These are phyloP conservation scores for Botrytis medusae DNA, from an alignment of 2,329 filamentous ascomycete genomes.

Conservation along the genomic window DNA sequence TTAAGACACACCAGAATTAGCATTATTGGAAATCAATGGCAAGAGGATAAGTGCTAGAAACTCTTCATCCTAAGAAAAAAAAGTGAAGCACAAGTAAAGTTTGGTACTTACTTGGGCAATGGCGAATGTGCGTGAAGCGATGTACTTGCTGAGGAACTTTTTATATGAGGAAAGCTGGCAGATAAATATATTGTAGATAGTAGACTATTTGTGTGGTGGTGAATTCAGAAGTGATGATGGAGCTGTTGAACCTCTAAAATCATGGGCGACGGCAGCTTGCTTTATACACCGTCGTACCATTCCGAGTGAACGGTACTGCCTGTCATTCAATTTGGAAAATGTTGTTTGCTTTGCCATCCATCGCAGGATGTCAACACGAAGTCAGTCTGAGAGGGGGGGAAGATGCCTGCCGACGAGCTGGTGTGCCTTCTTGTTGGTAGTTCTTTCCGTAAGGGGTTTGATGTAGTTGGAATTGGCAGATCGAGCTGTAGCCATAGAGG, in stretches of 20 bases:
- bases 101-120: slow-evolving; percentile 17
- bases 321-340: slow-evolving; percentile 34
- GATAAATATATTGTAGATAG: slow-evolving; percentile 12
- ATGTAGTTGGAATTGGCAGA: slow-evolving; percentile 29
- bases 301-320: slow-evolving; percentile 36
- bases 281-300: slow-evolving; percentile 40
- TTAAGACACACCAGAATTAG: slow-evolving; percentile 4
- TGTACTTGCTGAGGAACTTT: background rate
- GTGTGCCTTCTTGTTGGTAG: slow-evolving; percentile 34
- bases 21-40: background rate
- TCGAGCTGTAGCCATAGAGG: slow-evolving; percentile 30
- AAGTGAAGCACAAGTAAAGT: background rate
- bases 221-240: slow-evolving; percentile 20
- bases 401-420: slow-evolving; percentile 30
- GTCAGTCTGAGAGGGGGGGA: slow-evolving; percentile 23
- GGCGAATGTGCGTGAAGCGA: background rate
- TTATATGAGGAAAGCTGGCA: slow-evolving; percentile 9
- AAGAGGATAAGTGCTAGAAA: slow-evolving; percentile 11
- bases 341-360: slow-evolving; percentile 36
- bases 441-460: slow-evolving; percentile 23
- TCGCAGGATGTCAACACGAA: slow-evolving; percentile 28
- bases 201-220: slow-evolving; percentile 9
- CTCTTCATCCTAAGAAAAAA: background rate
- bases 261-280: slow-evolving; percentile 34
- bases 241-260: slow-evolving; percentile 25